These are phyloP conservation scores for Conticribra guillardii DNA, from an alignment of 108 stramenopile genomes.

Conservation along the genomic window DNA sequence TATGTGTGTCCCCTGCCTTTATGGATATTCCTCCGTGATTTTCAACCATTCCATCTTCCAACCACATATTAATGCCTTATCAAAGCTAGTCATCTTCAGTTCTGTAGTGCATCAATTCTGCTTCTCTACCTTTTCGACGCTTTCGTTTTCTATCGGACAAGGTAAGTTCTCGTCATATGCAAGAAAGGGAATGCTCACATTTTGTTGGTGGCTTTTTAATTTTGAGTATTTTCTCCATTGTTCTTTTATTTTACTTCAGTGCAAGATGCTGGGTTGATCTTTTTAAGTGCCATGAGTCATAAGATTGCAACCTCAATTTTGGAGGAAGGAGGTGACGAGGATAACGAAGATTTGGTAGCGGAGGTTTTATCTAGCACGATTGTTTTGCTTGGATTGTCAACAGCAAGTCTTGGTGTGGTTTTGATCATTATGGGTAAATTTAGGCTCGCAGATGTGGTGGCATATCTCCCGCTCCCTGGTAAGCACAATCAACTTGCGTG, in stretches of 20 bases:
- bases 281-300: slow-evolving; percentile 89
- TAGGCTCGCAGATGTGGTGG: slow-evolving; percentile 87
- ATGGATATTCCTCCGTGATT: slow-evolving; percentile 92
- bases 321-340: slow-evolving; percentile 26
- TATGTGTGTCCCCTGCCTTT: slow-evolving; percentile 81
- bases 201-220: no score
- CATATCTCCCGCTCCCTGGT: slow-evolving; percentile 96
- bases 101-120: slow-evolving; percentile 88
- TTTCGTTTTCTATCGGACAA: slow-evolving; percentile 93
- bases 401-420: slow-evolving; percentile 80
- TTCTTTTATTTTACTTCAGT: no score
- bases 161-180: no score
- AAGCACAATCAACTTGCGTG: slow-evolving; percentile 29
- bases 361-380: slow-evolving; percentile 77
- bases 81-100: slow-evolving; percentile 86
- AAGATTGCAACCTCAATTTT: slow-evolving; percentile 74
- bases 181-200: no score
- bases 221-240: no score
- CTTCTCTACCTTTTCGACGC: slow-evolving; percentile 77
- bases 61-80: slow-evolving; percentile 74
- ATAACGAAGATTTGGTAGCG: slow-evolving; percentile 52
- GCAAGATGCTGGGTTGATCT: slow-evolving; percentile 97
- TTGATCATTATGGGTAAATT: slow-evolving; percentile 89
- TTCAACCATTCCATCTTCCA: slow-evolving; percentile 77
- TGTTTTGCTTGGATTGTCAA: slow-evolving; percentile 73